Percentiles rank a stretch among this genome's conserved stretches.
These are phyloP conservation scores for Aspergillus sclerotiicarbonarius DNA, from an alignment of 495 filamentous ascomycete species.

Conservation along the genomic window DNA sequence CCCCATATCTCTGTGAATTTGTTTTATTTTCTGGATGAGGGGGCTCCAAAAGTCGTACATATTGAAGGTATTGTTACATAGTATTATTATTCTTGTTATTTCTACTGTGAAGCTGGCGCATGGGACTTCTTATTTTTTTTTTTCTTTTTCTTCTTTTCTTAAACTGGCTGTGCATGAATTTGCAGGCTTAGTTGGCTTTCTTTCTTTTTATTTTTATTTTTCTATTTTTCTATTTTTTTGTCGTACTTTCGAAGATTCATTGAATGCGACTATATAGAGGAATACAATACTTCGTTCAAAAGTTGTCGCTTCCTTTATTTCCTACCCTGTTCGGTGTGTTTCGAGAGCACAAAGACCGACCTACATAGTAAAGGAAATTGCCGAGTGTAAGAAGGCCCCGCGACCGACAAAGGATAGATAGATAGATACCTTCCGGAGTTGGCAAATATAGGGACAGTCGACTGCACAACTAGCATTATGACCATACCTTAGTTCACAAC, in stretches of 20 bases:
- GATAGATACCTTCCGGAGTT: too few species aligned
- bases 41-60: conserved; percentile 1
- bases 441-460: too few species aligned
- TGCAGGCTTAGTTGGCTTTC: background rate
- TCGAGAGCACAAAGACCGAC: background rate
- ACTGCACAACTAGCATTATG: too few species aligned
- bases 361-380: too few species aligned
- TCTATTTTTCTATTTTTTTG: background rate
- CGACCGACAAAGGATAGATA: too few species aligned
- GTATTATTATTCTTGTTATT: conserved; percentile 4
- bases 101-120: background rate
- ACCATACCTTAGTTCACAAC: too few species aligned
- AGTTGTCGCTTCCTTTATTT: background rate
- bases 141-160: background rate
- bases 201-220: background rate
- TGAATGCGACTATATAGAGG: background rate
- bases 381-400: too few species aligned
- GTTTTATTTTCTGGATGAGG: background rate
- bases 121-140: conserved; percentile 7
- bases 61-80: conserved; percentile 11
- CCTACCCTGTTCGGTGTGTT: too few species aligned
- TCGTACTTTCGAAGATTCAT: background rate
- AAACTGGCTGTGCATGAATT: conserved; percentile 4
- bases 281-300: conserved; percentile 1
- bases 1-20: background rate